phyloP scores from a whole-genome alignment of 805 yeast genomes.

The Saturnispora ahearnii region DNA sequence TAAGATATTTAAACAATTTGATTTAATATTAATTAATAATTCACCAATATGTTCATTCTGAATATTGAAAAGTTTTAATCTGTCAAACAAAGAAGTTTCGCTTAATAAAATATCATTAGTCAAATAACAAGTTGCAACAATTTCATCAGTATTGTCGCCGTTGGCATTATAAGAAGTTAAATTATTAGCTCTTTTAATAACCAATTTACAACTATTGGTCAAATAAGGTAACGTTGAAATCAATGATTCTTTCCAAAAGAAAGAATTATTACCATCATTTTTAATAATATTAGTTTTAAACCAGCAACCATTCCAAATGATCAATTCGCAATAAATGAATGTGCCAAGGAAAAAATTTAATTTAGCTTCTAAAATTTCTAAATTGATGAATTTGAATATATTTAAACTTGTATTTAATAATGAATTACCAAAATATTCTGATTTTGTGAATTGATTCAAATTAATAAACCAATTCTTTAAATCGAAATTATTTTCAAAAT shows the following conservation, averaged over 20 bases:
- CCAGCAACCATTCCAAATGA: slow-evolving; percentile 68
- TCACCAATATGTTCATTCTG: slow-evolving; percentile 44
- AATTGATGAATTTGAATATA: slow-evolving; percentile 41
- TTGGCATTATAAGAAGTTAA: slow-evolving; percentile 4
- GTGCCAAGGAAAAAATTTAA: slow-evolving; percentile 21
- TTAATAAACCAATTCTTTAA: slow-evolving; percentile 74
- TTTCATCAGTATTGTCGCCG: slow-evolving; percentile 25
- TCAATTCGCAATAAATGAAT: slow-evolving; percentile 56
- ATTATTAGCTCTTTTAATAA: slow-evolving; percentile 28
- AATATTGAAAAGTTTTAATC: slow-evolving; percentile 18
- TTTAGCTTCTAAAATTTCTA: slow-evolving; percentile 60
- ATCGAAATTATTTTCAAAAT: slow-evolving; percentile 59
- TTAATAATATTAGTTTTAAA: slow-evolving; percentile 63
- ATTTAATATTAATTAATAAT: slow-evolving; percentile 40
- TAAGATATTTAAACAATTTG: slow-evolving; percentile 48
- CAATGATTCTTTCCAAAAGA: slow-evolving; percentile 82
- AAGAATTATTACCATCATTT: slow-evolving; percentile 32
- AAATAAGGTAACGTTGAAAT: slow-evolving; percentile 46
- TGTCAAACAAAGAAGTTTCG: slow-evolving; percentile 31
- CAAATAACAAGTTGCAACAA: slow-evolving; percentile 42
- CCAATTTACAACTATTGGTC: slow-evolving; percentile 43
- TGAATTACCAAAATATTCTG: slow-evolving; percentile 36
- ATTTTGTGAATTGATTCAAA: slow-evolving; percentile 49
- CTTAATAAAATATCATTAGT: slow-evolving; percentile 31
- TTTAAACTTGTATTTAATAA: slow-evolving; percentile 33